A percentile compares a stretch with the other conserved stretches of the same genome.
phyloP scores from a whole-genome alignment of 1,284 basidiomycete species.

The Lentinus polychrous region DNA sequence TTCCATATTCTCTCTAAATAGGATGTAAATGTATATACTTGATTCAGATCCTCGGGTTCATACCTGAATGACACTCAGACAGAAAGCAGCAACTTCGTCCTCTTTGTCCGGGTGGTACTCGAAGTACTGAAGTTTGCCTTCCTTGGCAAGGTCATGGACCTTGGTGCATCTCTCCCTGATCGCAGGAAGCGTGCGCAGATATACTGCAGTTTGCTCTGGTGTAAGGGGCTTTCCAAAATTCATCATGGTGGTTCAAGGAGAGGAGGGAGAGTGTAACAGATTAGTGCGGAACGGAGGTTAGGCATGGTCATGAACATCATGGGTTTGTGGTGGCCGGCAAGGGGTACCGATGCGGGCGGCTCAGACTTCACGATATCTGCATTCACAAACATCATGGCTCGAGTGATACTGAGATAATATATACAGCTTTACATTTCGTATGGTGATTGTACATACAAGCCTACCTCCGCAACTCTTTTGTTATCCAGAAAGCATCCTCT shows the following conservation, averaged over 20 bases:
- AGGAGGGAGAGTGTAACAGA: not conserved
- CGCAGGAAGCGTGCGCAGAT: slow-evolving; percentile 81
- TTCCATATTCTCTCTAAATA: slow-evolving; percentile 74
- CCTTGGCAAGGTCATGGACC: slow-evolving; percentile 72
- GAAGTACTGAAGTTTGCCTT: slow-evolving; percentile 79
- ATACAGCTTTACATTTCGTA: not conserved
- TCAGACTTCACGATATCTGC: too few relatives aligned
- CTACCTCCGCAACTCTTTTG: too few relatives aligned
- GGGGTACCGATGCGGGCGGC: not conserved
- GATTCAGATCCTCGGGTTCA: slow-evolving; percentile 9
- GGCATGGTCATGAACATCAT: not conserved
- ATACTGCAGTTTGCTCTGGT: slow-evolving; percentile 44
- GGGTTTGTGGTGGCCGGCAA: slow-evolving; percentile 1
- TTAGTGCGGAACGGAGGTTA: not conserved
- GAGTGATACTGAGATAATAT: too few relatives aligned
- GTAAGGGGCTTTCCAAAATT: slow-evolving; percentile 14
- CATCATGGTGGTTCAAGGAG: slow-evolving; percentile 6
- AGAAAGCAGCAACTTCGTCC: slow-evolving; percentile 70
- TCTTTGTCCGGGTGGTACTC: slow-evolving; percentile 78
- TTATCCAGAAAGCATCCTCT: slow-evolving; percentile 50
- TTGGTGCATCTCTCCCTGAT: slow-evolving; percentile 80
- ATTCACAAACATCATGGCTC: too few relatives aligned
- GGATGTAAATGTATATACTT: not conserved
- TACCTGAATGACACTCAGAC: slow-evolving; percentile 76
- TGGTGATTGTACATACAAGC: too few relatives aligned